Base-by-base conservation (phyloP, 176 grass and related monocot species). In the Miscanthus lutarioriparius region DNA sequence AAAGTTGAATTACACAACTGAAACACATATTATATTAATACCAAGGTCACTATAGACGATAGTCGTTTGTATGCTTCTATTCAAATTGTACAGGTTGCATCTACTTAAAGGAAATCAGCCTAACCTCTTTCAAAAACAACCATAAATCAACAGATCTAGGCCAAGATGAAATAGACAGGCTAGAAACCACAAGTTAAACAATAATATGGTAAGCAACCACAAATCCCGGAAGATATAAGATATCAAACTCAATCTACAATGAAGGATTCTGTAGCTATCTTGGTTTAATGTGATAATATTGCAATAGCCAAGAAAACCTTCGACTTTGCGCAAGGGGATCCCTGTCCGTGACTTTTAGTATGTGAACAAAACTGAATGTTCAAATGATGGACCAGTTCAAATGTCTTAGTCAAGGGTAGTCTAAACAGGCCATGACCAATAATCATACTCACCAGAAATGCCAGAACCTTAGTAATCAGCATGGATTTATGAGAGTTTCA, bases 1-100 rank as follows among this genome's bases (percentile, higher is more conserved):
- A 80, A 84, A 67, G 58, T 79, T 25, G 25, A 71, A 64, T 69
- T 45, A 70, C 63, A 80, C 38, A 80, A 81, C 68, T 64, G 45
- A 47, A 79, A 80, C 25, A 82, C 15, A 77, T 6, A 76, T 28
- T 6, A 40, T 2, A 75, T 58, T 61, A 59, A 3, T 12, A 27
- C 54, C 14, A 85, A 72, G 61, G 47, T 63, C 37, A 41, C 28
- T 0, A 1, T n/a, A 2, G 5, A 64, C 1, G 1, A 76, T 51
- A 85, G 6, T 32, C 2, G 48, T 16, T 69, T 68, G 48, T 30
- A 4, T 14, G 33, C 71, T 73, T 32, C 74, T 83, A 45, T 40
- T 37, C 35, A 76, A 76, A 59, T 9, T 68, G 14, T 13, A 72
- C 12, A 81, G 3, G 59, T 40, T 15, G 28, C 30, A 70, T 74